Base-by-base conservation (phyloP, 2,329 filamentous ascomycete species). In the Arthrobotrys musiformis region DNA sequence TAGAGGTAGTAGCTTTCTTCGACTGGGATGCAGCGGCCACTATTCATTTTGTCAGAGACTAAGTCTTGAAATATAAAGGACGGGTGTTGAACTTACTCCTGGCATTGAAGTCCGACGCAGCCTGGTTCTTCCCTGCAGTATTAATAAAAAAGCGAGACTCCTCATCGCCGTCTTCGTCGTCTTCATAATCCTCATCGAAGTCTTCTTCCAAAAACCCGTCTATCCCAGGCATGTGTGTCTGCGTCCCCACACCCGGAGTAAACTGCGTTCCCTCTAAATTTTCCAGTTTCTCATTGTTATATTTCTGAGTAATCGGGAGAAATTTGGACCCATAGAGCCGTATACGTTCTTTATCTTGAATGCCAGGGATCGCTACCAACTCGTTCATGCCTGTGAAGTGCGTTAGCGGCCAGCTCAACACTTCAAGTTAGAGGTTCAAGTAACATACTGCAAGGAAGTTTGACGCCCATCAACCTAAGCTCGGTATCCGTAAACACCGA, bases 381-480 rank as follows among this genome's bases (percentile, higher is more conserved):
- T 89, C 85, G 15, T 88, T 86, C 8, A 89, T 81, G 28, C 74
- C 74, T 78, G 40, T 19, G n/a, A 17, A 2, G 22, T 8, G 30
- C 15, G 26, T 58, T 60, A 64, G 52, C 13, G 30, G 24, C 4
- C n/a, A 13, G 3, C 17, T 8, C 13, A 17, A n/a, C 7, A 33
- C 11, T 8, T 4, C 22, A 33, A 33, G 17, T 26, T 6, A 11
- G 19, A 46, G 9, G 6, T 44, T n/a, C 4, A 7, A 2, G 19
- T 50, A 13, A 64, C 79, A 28, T 79, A 7, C 86, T 88, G 6
- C 85, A 86, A 0, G 91, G 92, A 86, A 91, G 91, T 35, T 86
- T 83, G 60, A 93, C 88, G 11, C 88, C 90, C 91, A 95, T 94
- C 79, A 91, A 88, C 37, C 90, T 88, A 61, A 93, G 86, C 13